These are phyloP conservation scores for Epicoccum nigrum DNA, from an alignment of 2,329 filamentous ascomycete genomes.

Conservation along the genomic window DNA sequence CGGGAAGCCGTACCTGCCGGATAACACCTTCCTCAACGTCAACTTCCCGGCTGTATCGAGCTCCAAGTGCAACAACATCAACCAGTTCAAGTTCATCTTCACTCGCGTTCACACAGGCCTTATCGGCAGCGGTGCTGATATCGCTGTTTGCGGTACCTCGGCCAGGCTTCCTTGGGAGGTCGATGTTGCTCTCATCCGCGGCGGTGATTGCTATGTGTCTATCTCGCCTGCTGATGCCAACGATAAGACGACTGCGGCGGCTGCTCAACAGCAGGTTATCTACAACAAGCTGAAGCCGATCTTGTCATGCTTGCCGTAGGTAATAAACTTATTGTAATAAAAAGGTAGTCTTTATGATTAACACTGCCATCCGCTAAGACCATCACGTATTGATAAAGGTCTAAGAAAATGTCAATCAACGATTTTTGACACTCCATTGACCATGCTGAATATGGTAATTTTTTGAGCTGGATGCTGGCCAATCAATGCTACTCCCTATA, in stretches of 20 bases:
- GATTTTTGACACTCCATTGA: no score
- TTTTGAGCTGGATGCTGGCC: no score
- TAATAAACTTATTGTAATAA: no score
- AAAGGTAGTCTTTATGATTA: no score
- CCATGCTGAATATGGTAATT: no score
- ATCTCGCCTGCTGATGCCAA: conserved; percentile 67
- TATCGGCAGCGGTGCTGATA: conserved; percentile 54
- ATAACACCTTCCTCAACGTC: conserved; percentile 68
- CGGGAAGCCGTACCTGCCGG: conserved; percentile 68
- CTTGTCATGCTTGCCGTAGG: conserved; percentile 25
- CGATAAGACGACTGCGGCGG: conserved; percentile 65
- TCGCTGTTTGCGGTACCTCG: conserved; percentile 60
- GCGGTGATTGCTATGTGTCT: conserved; percentile 62
- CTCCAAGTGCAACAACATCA: conserved; percentile 57
- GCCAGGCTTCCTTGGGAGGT: conserved; percentile 64
- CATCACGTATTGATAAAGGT: no score
- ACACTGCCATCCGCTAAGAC: no score
- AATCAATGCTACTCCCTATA: no score
- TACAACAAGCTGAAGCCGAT: conserved; percentile 37
- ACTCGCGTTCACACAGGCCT: conserved; percentile 62
- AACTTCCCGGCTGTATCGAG: conserved; percentile 66
- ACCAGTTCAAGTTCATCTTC: conserved; percentile 68
- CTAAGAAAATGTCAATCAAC: no score
- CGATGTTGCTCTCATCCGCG: conserved; percentile 56
- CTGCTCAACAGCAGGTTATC: conserved; percentile 41